Base-by-base conservation (phyloP, 331 rosid genomes). In the Malus hybrid region DNA sequence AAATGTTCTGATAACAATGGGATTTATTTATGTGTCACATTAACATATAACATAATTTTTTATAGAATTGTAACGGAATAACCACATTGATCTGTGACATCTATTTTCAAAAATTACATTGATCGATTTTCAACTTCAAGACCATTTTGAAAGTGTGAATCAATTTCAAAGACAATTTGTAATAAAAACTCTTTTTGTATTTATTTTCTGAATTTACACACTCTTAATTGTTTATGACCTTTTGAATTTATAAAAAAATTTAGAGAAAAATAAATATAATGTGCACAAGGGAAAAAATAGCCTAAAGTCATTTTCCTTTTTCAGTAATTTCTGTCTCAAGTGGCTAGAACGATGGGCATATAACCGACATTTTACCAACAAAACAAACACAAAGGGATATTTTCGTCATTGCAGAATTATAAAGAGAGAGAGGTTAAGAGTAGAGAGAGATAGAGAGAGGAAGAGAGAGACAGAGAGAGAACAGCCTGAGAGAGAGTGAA, bases 391-490 rank as follows among this genome's bases (percentile, higher is more conserved):
- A 10, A 6, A 69, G 76, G 85, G 96, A 86, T 8, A 83, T 29
- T 85, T 68, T 82, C 29, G 92, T 80, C 85, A 84, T 86, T 86
- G 86, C 84, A 46, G 29, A 50, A 13, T 62, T 84, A 86, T 84
- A 36, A 82, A 85, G 54, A 85, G 90, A 80, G 77, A 70, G 71
- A 77, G 72, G 20, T 48, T 29, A 42, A 70, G 80, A 77, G 73
- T 42, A 82, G 82, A 87, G 65, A 62, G 57, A 76, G 70, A 83
- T 65, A 42, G 44, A 36, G 44, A 36, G 44, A 36, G 44, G 44
- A 36, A 36, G 44, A 36, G 44, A 36, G 44, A 36, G 44, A 36
- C 44, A 36, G 44, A 36, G 44, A 36, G 34, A 48, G 73, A 8
- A 55, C 22, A 5, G 69, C 2, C 16, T 56, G 67, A 34, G 79